These are phyloP conservation scores for Tuber magnatum DNA, from an alignment of 495 filamentous ascomycete species.

Conservation along the genomic window DNA sequence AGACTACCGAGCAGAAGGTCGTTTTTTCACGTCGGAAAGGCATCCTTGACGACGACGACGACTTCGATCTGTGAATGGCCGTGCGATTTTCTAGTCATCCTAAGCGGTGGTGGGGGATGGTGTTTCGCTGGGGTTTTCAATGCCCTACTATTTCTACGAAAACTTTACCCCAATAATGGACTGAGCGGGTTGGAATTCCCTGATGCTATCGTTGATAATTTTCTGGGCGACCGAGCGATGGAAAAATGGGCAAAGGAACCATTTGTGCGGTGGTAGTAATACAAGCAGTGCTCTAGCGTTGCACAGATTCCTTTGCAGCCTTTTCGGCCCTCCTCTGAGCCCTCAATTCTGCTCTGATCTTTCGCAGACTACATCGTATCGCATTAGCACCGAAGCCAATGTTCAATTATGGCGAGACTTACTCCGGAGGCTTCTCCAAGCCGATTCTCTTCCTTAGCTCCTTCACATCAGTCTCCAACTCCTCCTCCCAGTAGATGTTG, in stretches of 20 bases:
- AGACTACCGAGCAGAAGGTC: conserved; percentile 63
- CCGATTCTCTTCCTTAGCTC: conserved; percentile 65
- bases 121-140: not conserved
- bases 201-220: not conserved
- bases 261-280: not conserved
- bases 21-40: conserved; percentile 74
- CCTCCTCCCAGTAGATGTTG: conserved; percentile 98
- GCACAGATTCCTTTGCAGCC: conserved; percentile 41
- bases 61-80: conserved; percentile 59
- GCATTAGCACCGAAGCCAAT: not conserved
- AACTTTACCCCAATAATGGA: not conserved
- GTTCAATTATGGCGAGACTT: not conserved
- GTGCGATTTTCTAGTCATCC: not conserved
- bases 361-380: conserved; percentile 51
- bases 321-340: conserved; percentile 61
- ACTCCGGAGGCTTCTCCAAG: conserved; percentile 80
- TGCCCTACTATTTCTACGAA: not conserved
- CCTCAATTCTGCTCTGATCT: conserved; percentile 63
- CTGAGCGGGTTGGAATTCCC: not conserved
- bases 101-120: not conserved
- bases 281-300: not conserved
- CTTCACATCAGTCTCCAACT: conserved; percentile 75
- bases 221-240: not conserved
- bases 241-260: not conserved
- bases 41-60: conserved; percentile 80